Evolutionary conservation across 495 filamentous ascomycete genomes (phyloP), one percentile per base, ranked within the genome.

Genomic region (Hypomontagnella submonticulosa): DNA sequence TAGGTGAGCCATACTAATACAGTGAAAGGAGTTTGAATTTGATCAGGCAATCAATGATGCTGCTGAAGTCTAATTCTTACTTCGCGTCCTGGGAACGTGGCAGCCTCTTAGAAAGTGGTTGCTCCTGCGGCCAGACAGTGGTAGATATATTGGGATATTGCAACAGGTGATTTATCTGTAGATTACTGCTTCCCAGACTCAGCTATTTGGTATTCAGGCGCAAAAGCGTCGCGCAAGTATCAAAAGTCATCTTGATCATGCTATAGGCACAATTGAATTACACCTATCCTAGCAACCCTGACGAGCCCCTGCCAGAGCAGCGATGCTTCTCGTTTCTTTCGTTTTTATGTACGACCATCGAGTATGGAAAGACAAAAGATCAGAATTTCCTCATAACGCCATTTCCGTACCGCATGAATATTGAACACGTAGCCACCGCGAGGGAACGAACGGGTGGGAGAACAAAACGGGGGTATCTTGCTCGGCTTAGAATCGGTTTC

Each of bases 341-440:
- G 16, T 27, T 27, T 27, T 27, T 27, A 27, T 27, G 23, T 27
- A 27, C 23, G 23, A 27, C 23, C 23, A 6, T 6, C 23, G 23
- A 27, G 6, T 27, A 27, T 37, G 8, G 12, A 30, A 36, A 58
- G 33, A n/a, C n/a, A 57, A 50, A 43, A 19, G 34, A 48, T 54
- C 43, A 58, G 41, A 36, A 52, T 40, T 32, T 47, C 54, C 68
- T 69, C 63, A 47, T 63, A 72, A 72, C 70, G 70, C 70, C 70
- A 23, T 72, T 63, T 60, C 70, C 37, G 50, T 62, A 53, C 70
- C 67, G 37, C 59, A 52, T 65, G 48, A 70, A 55, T 47, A 65
- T 67, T 51, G 34, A 33, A 49, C 40, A 46, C 38, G 48, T 15
- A n/a, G 40, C 27, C 27, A 33, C 4, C 6, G 16, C 49, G 38